Base-by-base conservation (phyloP, 139 green algal genomes). In the Gonium pectorale region DNA sequence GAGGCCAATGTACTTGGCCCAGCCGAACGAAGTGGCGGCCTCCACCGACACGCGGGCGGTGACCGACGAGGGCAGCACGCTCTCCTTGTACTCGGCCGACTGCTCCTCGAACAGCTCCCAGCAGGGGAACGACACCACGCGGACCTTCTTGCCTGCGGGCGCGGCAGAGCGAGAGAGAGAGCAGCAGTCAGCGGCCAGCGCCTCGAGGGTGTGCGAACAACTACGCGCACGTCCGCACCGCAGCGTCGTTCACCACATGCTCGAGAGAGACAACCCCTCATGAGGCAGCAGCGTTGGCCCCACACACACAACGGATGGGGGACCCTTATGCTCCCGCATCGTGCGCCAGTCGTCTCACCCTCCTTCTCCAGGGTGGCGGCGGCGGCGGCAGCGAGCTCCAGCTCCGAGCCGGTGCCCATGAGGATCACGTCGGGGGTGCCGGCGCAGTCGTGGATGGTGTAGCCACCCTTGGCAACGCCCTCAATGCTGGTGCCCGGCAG, bases 71-170 rank as follows among this genome's bases (percentile, higher is more conserved):
- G 96, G 97, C 87, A 99, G 90, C 80, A 98, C 93, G 46, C 59
- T 86, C 63, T 92, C 89, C 87, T 93, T 94, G 91, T 97, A 98
- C 69, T 93, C 89, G 37, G 89, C 72, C 9, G 63, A 64, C 94
- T 99, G 97, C 92, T 98, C 93, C 60, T 98, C 97, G 72, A 98
- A 99, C 59, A 99, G 92, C 94, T 99, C 97, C 94, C 93, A 98
- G 94, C 94, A 98, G 43, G 93, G 90, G 89, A 99, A 96, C 75
- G 97, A 99, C 73, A 99, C 97, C 3, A 99, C 97, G 71, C 96
- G 95, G 41, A 88, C 67, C 78, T 78, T 60, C 66, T 67, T 40
- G 56, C 54, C 54, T 64, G 60, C 38, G 38, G 37, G 41, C 11
- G 33, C 29, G 37, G 5, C 26, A 72, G 21, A 41, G 26, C 5